Evolutionary conservation across 345 rosid species (phyloP), one percentile per base, ranked within the genome.

Genomic region (Schrenkiella parvula): DNA sequence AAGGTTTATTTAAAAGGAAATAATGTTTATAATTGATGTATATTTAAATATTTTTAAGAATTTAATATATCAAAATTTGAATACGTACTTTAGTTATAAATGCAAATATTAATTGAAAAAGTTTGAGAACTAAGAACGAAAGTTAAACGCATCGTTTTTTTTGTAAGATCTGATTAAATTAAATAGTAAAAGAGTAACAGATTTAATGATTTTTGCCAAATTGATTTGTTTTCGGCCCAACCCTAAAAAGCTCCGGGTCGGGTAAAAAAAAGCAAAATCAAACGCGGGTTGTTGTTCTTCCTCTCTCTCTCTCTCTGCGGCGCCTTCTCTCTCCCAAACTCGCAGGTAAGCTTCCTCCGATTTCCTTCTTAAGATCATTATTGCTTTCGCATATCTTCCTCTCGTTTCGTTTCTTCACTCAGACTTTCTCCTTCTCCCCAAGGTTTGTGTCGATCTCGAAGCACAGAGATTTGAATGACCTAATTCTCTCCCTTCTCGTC

Each of bases 241-340:
- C 55, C 73, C 73, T 59, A 60, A 41, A 67, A 57, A 65, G 18
- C 26, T 22, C 46, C 78, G 78, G 78, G 78, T 68, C 78, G 73
- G 73, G 73, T 74, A 48, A 31, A n/a, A 5, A 23, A 8, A 23
- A 17, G 35, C 26, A 59, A 67, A 66, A 58, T 31, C 62, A 48
- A 39, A 28, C 72, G 38, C 55, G 43, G 66, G 44, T 73, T 72
- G 22, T 18, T 19, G 5, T 57, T 66, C 46, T 48, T 66, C 53
- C 67, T 43, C 65, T 64, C 57, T 52, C 67, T 34, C 65, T 55
- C 21, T 53, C 72, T 53, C 52, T 38, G 73, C 78, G 73, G 67
- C 78, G 73, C 68, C 15, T 58, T 58, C 38, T 74, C 73, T 74
- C 73, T 67, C 41, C 73, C 62, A 59, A 74, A 34, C 46, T 74